Base-by-base conservation (phyloP, 75 land plant species). In the Pseudotsuga menziesii region DNA sequence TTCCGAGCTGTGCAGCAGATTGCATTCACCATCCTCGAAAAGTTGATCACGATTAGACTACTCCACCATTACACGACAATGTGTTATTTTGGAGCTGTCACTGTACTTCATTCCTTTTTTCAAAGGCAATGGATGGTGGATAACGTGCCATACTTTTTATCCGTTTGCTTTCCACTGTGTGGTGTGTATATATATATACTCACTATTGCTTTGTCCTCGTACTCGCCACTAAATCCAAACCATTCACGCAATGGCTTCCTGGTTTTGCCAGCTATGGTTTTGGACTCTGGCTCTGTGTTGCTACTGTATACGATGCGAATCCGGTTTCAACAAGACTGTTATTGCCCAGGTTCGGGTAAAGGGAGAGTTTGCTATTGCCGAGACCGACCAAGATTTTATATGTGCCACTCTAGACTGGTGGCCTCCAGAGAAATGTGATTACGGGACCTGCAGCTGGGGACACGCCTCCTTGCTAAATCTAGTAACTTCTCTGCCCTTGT, bases 321-420 rank as follows among this genome's bases (percentile, higher is more conserved):
- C 0, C 8, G 20, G 9, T 69, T 20, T n/a, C 2, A n/a, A 69
- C 20, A 35, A 41, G 7, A 15, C 48, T 69, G 22, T 35, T 5
- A 2, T 9, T 69, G 72, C 39, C 20, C 7, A 41, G 11, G 84
- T 85, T 74, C 71, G 66, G 60, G 86, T 79, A 26, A 76, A 23
- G 60, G 86, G 81, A 36, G 78, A 23, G 19, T 11, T 19, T 22
- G 61, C 80, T 57, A 83, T 89, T 19, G 88, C 78, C 4, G 70
- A 54, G 56, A 90, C 91, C 0, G 86, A 85, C 41, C 81, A 90
- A 16, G 62, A 66, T 19, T 86, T 88, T 60, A 66, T 90, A 2
- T 90, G 92, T 73, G 88, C 84, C 7, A 90, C 91, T 2, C 7
- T 90, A 15, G 92, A 90, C 69, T 90, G 91, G 88, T 90, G 92